Evolutionary conservation across 495 filamentous ascomycete genomes (phyloP), one percentile per base, ranked within the genome.

Genomic region (Daldinia concentrica): DNA sequence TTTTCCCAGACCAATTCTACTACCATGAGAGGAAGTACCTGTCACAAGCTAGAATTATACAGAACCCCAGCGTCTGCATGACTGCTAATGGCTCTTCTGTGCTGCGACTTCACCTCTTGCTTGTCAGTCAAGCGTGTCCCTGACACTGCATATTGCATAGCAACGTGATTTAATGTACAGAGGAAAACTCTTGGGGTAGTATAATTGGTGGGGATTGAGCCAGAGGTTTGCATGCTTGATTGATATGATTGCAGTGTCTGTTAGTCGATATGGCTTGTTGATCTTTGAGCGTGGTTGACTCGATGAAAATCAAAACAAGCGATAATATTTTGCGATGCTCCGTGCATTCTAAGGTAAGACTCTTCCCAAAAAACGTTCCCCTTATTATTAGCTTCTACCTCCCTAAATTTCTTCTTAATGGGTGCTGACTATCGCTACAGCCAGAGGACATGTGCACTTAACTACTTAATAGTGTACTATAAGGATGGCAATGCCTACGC

Each of bases 71-170:
- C 57, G 68, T 27, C 68, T 4, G 26, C 12, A 27, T 50, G 62
- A 17, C 57, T 60, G 68, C 68, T 11, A 71, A 66, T 71, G 68
- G 68, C 68, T 71, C 68, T 71, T 71, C 68, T 66, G 51, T 62
- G 62, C 68, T 56, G 68, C 68, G 62, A 71, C 68, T 71, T 66
- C 68, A 58, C 48, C 45, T 64, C 57, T 48, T 61, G 48, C 57
- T 66, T 60, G 5, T 62, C 1, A 71, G 62, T 61, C 68, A 62
- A 71, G 68, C 68, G 68, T 71, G 68, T 58, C 55, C 4, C 15
- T 24, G 62, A 58, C 62, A 62, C 68, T 66, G 68, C 68, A 66
- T 37, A 39, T 66, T 66, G 62, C 68, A 50, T 55, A 50, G 56
- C 62, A 62, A 26, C 11, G 37, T 66, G 68, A 66, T 71, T 71